A percentile compares a stretch with the other conserved stretches of the same genome.
phyloP scores from a whole-genome alignment of 108 stramenopile species.

The Aureococcus anophagefferens region DNA sequence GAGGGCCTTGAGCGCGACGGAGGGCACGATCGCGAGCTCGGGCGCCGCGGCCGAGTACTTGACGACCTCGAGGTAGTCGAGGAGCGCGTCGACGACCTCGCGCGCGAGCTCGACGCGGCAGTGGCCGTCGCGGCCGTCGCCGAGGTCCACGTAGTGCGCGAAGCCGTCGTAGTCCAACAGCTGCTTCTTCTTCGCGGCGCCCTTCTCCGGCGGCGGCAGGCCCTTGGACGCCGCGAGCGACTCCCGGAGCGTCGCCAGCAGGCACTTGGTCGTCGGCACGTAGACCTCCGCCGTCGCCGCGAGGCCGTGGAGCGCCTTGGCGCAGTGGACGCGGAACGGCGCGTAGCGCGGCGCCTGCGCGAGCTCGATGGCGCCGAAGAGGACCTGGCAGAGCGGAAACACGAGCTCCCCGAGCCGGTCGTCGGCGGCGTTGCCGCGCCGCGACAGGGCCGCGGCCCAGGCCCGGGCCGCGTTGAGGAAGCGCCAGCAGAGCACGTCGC shows the following conservation, averaged over 20 bases:
- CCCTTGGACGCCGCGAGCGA: neutral
- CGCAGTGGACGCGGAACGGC: constrained; percentile 36
- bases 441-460: constrained; percentile 27
- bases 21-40: neutral
- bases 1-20: neutral
- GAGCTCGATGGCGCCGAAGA: constrained; percentile 25
- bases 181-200: no score
- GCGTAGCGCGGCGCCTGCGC: constrained; percentile 16
- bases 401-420: constrained; percentile 16
- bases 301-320: constrained; percentile 24
- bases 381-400: constrained; percentile 27
- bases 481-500: constrained; percentile 35
- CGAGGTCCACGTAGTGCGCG: no score
- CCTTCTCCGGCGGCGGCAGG: no score
- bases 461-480: constrained; percentile 31
- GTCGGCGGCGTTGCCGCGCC: constrained; percentile 20
- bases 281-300: constrained; percentile 27
- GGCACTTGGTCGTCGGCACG: constrained; percentile 15
- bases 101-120: no score
- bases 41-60: neutral
- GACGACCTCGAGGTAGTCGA: neutral
- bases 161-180: no score
- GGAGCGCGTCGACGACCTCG: neutral
- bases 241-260: neutral
- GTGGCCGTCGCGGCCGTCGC: no score